Base-by-base conservation (phyloP, 83 land plant genomes). In the Picea mariana region DNA sequence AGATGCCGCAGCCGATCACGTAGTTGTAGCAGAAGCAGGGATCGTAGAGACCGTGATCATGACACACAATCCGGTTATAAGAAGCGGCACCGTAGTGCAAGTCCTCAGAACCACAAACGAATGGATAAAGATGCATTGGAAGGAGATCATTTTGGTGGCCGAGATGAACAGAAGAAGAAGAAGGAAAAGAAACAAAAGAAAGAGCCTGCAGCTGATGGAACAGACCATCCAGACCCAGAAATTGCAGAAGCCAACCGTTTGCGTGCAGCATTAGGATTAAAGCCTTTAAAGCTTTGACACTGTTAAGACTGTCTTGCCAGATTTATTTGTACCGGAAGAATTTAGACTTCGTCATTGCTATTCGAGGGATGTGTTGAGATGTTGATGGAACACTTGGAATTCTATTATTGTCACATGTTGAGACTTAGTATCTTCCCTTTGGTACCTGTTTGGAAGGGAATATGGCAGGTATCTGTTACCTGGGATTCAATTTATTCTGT, bases 181-280 rank as follows among this genome's bases (percentile, higher is more conserved):
- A 91, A 95, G 80, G 89, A 92, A 81, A 84, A 87, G 77, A 84
- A 83, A 79, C 81, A 85, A 59, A 88, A 82, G 80, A 86, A 90
- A 79, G 84, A 81, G 79, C 80, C 82, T 66, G 91, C 79, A 6
- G 80, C 87, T 80, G 99, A 93, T 83, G 99, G 97, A 12, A 94
- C 96, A 13, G 99, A 93, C 80, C 95, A 95, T 59, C 93, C 92
- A 18, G 99, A 98, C 82, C 99, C 99, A 13, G 99, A 94, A 80
- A 98, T 98, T 84, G 97, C 96, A 68, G 99, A 92, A 81, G 92
- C 92, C 15, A 98, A 98, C 73, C 87, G 89, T 79, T 31, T 98
- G 11, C 86, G 99, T 11, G 99, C 99, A 42, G 84, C 93, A 12
- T 90, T 98, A 86, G 99, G 99, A 34, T 80, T 98, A 85, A 91